Evolutionary conservation across 768 basidiomycete species (phyloP), one percentile per base, ranked within the genome.

Genomic region (Trametes cubensis): DNA sequence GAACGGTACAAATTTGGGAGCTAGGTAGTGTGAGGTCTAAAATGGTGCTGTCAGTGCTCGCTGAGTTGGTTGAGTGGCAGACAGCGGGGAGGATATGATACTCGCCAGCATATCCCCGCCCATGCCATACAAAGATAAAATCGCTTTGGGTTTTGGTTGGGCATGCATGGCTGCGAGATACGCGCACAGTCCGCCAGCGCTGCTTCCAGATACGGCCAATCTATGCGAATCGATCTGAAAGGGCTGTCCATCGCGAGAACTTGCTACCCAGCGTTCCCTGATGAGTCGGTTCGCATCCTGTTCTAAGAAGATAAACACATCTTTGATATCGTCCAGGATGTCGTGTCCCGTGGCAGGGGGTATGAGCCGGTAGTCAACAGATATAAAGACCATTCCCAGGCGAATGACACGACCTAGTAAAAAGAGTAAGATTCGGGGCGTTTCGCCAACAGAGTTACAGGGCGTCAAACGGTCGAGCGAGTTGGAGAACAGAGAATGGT

Each of bases 141-240:
- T 58, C 0, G 80, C 86, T 59, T 75, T 81, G 0, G 85, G 86
- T 57, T 77, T 82, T 0, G 85, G 86, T 0, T 67, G 61, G 6
- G 79, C 82, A 66, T 87, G 80, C 39, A 80, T 74, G 11, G 81
- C 85, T 18, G 85, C 83, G 13, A 88, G 77, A 66, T 85, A 87
- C 1, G 85, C 84, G 62, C 85, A 86, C n/a, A 83, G 72, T 1
- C 84, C 86, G 11, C 88, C 88, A 0, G 85, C 82, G 63, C 85
- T 87, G 15, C 79, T 77, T 0, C 87, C 88, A 4, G 81, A 74
- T 2, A 84, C 85, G 0, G 78, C 82, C 15, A 88, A 76, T 2
- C 78, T 69, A 1, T 76, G 64, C 17, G 73, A 42, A 64, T 87
- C 79, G 38, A 88, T 67, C 39, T 69, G 71, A 60, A 77, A 80